A percentile compares a stretch with the other conserved stretches of the same genome.
Conservation (phyloP, 108 stramenopile species). For the Nitzschia sp. region DNA sequence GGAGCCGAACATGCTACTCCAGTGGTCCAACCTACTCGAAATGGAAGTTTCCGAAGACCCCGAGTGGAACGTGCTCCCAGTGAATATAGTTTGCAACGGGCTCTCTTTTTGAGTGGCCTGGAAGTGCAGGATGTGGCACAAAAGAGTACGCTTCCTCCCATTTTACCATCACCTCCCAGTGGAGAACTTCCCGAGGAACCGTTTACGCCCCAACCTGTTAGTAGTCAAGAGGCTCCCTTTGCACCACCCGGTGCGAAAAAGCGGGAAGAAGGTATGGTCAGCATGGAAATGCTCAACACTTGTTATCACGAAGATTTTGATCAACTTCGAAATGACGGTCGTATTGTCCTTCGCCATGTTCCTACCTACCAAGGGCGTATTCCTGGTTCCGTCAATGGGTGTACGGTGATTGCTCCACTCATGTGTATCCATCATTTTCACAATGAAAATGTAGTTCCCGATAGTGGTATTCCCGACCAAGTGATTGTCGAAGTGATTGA, state of each 20-base stretch:
- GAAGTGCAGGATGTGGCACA: slow-evolving; percentile 6
- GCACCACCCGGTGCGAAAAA: slow-evolving; percentile 13
- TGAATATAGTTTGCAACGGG: slow-evolving; percentile 44
- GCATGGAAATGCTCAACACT: slow-evolving; percentile 28
- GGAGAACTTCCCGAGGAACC: background rate
- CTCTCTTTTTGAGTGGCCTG: slow-evolving; percentile 44
- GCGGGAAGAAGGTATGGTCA: slow-evolving; percentile 11
- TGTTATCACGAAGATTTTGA: slow-evolving; percentile 56
- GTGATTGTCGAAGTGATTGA: slow-evolving; percentile 70
- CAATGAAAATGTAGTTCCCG: slow-evolving; percentile 13
- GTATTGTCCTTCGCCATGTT: slow-evolving; percentile 46
- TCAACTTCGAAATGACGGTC: slow-evolving; percentile 23
- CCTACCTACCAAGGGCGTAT: slow-evolving; percentile 77
- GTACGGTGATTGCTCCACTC: slow-evolving; percentile 86
- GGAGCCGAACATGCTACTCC: too few species aligned
- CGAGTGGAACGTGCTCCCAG: background rate
- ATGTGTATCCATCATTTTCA: slow-evolving; percentile 65
- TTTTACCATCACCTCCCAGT: background rate
- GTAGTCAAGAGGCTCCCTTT: background rate
- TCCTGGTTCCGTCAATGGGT: slow-evolving; percentile 78
- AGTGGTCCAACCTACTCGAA: background rate
- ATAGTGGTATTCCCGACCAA: slow-evolving; percentile 50
- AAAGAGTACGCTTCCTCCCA: background rate
- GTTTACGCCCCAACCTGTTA: background rate
- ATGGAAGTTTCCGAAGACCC: slow-evolving; percentile 1